Percentiles rank a stretch among this genome's conserved stretches.
Conservation (phyloP, 2,329 filamentous ascomycete genomes). For the Talaromyces sp. region DNA sequence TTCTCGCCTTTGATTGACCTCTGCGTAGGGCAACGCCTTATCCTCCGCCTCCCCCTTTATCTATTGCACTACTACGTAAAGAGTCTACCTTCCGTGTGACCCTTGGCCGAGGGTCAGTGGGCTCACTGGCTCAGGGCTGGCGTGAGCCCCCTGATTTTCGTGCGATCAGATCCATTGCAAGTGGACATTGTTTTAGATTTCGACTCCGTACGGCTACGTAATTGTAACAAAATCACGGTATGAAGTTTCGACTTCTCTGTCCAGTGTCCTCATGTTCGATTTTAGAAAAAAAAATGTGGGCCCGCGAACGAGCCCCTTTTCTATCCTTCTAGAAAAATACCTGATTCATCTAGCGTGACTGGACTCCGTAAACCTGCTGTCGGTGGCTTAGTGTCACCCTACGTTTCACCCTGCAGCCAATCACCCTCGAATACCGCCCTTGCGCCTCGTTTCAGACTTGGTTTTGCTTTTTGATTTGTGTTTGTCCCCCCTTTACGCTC, state of each 20-base stretch:
- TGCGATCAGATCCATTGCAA: neutral
- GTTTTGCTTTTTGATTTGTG: neutral
- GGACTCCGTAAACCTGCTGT: neutral
- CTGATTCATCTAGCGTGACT: constrained; percentile 9
- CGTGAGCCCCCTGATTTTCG: neutral
- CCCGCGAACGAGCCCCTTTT: neutral
- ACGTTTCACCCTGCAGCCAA: constrained; percentile 9
- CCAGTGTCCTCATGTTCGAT: neutral
- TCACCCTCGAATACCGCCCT: neutral
- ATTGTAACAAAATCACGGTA: neutral
- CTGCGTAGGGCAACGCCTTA: neutral
- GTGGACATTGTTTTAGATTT: neutral
- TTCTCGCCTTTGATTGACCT: neutral
- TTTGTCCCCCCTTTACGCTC: neutral
- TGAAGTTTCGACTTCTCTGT: neutral
- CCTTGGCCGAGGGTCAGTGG: neutral
- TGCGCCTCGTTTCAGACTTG: constrained; percentile 8
- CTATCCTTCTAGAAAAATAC: constrained; percentile 10
- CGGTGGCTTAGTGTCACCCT: neutral
- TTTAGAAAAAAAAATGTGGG: neutral
- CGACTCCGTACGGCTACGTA: neutral
- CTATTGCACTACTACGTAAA: neutral
- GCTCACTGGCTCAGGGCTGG: neutral
- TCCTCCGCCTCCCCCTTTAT: neutral
- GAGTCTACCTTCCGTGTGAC: neutral